Percentiles rank a stretch among this genome's conserved stretches.
phyloP scores from a whole-genome alignment of 352 stramenopile genomes.

The Pythium volutum region DNA sequence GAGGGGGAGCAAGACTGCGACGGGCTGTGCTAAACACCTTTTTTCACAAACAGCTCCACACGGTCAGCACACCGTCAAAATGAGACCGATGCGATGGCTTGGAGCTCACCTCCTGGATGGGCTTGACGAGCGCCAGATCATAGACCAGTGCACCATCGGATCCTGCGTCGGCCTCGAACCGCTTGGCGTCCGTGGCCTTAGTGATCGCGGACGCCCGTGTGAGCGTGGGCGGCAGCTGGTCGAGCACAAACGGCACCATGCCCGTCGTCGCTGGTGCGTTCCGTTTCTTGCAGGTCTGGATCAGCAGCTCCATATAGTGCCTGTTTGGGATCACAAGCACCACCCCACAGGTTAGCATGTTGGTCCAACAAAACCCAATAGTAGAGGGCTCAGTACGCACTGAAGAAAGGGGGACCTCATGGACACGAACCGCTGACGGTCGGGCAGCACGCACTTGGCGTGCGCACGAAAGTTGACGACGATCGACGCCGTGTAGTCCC shows the following conservation, averaged over 20 bases:
- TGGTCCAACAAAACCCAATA: no score
- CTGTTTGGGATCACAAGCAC: conserved; percentile 15
- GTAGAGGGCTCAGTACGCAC: conserved; percentile 15
- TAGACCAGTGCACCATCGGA: conserved; percentile 95
- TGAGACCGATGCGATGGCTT: neutral
- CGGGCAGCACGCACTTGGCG: conserved; percentile 84
- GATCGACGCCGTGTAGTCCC: conserved; percentile 97
- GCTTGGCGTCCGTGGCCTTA: conserved; percentile 82
- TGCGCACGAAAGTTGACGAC: conserved; percentile 92
- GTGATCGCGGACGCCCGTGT: conserved; percentile 68
- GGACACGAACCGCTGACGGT: conserved; percentile 81
- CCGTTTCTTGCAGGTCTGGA: conserved; percentile 92
- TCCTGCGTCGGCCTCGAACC: conserved; percentile 80
- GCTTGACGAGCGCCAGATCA: conserved; percentile 86
- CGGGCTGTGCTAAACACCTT: neutral
- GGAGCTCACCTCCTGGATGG: conserved; percentile 36
- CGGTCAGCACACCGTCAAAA: neutral
- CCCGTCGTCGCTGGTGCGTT: conserved; percentile 93
- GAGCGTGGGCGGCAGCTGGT: conserved; percentile 75
- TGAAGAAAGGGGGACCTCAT: conserved; percentile 67
- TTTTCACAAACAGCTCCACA: conserved; percentile 10
- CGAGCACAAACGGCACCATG: conserved; percentile 95
- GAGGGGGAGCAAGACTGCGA: neutral
- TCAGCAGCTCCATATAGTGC: conserved; percentile 92
- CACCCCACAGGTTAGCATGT: no score